Conservation (phyloP, 371 early-diverging fungal species). For the Rhizopus arrhizus region DNA sequence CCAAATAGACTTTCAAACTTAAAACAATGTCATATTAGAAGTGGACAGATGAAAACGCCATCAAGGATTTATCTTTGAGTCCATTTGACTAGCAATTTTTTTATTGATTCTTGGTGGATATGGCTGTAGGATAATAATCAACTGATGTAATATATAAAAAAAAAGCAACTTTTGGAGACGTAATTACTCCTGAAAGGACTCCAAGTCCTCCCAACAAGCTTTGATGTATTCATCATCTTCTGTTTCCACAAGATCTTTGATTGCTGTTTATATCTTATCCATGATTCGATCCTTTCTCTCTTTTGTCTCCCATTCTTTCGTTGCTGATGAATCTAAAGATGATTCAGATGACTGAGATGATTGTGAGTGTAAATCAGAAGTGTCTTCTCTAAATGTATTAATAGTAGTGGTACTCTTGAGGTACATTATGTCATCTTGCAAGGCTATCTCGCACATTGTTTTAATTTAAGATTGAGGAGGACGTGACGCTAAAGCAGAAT, state of each 20-base stretch:
- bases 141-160: no score
- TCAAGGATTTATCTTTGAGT: no score
- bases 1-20: no score
- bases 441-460: conserved; percentile 14
- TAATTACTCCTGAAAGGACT: conserved; percentile 7
- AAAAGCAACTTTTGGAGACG: no score
- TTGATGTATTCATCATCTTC: conserved; percentile 9
- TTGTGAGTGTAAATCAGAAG: conserved; percentile 7
- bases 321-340: conserved; percentile 14
- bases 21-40: no score
- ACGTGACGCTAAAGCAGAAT: conserved; percentile 15
- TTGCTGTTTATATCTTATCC: conserved; percentile 12
- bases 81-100: no score
- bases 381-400: conserved; percentile 12
- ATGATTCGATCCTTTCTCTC: conserved; percentile 10
- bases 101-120: no score
- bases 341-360: conserved; percentile 12
- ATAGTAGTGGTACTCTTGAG: conserved; percentile 5
- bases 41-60: no score
- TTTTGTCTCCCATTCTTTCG: conserved; percentile 11
- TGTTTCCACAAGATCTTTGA: conserved; percentile 12
- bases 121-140: no score
- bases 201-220: conserved; percentile 8
- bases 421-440: conserved; percentile 12
- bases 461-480: conserved; percentile 12